phyloP scores from a whole-genome alignment of 495 filamentous ascomycete species.

The Pseudevernia furfuracea region DNA sequence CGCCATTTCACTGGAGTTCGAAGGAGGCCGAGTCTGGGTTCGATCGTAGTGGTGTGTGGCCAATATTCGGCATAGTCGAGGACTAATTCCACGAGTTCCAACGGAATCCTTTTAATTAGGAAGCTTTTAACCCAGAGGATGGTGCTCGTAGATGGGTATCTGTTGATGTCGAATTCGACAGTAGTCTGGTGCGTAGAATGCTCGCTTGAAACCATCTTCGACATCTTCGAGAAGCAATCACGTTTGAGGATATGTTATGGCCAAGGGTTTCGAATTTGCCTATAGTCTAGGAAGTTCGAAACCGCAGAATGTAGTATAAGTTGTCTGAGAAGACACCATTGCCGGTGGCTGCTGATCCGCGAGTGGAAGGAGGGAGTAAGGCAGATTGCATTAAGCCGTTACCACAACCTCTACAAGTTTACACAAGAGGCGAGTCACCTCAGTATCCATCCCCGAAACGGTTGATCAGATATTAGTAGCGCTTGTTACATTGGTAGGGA shows the following conservation, averaged over 20 bases:
- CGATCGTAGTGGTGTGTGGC: slow-evolving; percentile 2
- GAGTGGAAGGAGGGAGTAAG: background rate
- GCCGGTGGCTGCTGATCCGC: background rate
- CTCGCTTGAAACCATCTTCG: background rate
- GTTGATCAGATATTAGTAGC: background rate
- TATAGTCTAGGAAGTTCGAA: background rate
- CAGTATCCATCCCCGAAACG: too few relatives aligned
- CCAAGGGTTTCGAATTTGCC: background rate
- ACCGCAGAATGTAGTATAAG: background rate
- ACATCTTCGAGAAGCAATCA: background rate
- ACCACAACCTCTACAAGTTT: too few relatives aligned
- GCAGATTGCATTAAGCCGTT: background rate
- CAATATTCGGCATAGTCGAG: slow-evolving; percentile 1
- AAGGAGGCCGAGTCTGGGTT: background rate
- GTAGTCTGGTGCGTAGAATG: background rate
- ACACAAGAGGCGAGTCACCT: background rate
- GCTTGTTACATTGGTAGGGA: background rate
- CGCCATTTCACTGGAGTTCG: slow-evolving; percentile 2
- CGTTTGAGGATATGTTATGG: background rate
- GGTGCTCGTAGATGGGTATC: background rate
- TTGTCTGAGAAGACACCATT: background rate
- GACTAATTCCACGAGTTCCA: background rate
- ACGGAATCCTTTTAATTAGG: background rate
- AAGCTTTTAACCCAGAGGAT: background rate
- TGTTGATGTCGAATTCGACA: background rate